Evolutionary conservation across 2,329 filamentous ascomycete species (phyloP).

Genomic region (Ophiostoma sp.): DNA sequence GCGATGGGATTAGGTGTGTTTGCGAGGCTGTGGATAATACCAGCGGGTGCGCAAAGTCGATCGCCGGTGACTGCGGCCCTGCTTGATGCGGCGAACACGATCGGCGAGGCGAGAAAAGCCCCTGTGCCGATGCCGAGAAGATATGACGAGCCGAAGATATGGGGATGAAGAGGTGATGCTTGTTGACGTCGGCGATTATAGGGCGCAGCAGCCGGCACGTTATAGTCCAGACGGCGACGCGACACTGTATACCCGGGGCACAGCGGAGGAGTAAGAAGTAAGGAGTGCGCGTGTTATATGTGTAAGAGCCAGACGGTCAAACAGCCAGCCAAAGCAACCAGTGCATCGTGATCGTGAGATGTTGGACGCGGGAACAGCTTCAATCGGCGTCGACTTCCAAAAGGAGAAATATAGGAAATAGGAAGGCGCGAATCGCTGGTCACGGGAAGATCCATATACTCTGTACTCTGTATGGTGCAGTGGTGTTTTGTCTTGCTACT

Average conservation of each 20-base stretch:
- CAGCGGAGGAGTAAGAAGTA: background rate
- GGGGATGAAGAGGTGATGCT: background rate
- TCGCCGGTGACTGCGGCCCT: background rate
- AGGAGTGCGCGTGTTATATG: background rate
- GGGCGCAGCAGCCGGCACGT: background rate
- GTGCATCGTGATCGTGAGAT: conserved; percentile 5
- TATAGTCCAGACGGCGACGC: conserved; percentile 3
- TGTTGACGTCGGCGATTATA: conserved; percentile 18
- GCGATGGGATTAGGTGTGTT: conserved; percentile 4
- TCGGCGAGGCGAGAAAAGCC: background rate
- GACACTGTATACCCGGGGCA: background rate
- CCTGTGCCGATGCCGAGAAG: background rate
- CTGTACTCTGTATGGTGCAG: no score
- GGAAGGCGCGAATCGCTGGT: background rate
- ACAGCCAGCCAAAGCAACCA: background rate
- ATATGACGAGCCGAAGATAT: background rate
- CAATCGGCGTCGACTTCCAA: background rate
- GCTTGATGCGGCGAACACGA: conserved; percentile 1
- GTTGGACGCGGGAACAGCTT: background rate
- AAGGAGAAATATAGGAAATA: background rate
- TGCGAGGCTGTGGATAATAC: conserved; percentile 15
- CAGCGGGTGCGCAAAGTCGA: background rate
- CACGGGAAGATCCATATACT: background rate
- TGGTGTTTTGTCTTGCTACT: background rate
- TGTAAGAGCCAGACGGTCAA: background rate